These are phyloP conservation scores for Neurospora tetrasperma DNA, from an alignment of 495 filamentous ascomycete species.

Conservation along the genomic window DNA sequence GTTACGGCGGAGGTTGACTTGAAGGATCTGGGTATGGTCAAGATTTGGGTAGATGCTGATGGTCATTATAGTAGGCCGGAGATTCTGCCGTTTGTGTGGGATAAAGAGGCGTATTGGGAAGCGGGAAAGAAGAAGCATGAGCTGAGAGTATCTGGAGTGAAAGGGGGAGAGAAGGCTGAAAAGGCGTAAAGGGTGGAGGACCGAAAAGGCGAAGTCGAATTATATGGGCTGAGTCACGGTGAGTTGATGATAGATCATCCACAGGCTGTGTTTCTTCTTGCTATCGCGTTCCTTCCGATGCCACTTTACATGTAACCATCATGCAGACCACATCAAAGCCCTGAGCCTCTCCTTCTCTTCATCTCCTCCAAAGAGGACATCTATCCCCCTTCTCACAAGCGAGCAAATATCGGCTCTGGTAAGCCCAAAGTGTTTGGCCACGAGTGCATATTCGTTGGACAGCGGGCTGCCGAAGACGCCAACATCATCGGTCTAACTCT, in stretches of 20 bases:
- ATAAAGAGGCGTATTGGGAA: slow-evolving; percentile 19
- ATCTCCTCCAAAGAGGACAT: slow-evolving; percentile 55
- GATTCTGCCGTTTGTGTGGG: slow-evolving; percentile 24
- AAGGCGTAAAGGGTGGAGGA: not conserved
- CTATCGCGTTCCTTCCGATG: not conserved
- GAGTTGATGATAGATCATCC: not conserved
- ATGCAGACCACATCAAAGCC: slow-evolving; percentile 33
- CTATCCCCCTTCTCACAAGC: slow-evolving; percentile 46
- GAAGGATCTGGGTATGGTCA: slow-evolving; percentile 24
- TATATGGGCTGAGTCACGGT: not conserved
- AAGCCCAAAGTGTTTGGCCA: slow-evolving; percentile 60
- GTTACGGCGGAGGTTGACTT: slow-evolving; percentile 30
- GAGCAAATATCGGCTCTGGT: slow-evolving; percentile 41
- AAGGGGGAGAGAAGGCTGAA: not conserved
- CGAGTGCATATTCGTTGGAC: slow-evolving; percentile 71
- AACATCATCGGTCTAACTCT: slow-evolving; percentile 71
- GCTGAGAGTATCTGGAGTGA: not conserved
- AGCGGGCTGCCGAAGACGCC: slow-evolving; percentile 70
- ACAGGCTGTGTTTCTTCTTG: not conserved
- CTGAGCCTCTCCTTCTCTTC: slow-evolving; percentile 49
- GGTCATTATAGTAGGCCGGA: slow-evolving; percentile 35
- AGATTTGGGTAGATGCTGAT: slow-evolving; percentile 30
- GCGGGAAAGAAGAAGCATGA: not conserved
- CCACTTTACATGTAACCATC: not conserved
- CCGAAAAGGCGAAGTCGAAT: not conserved